A percentile compares a stretch with the other conserved stretches of the same genome.
Conservation (phyloP, 2,329 filamentous ascomycete species). For the Sporothrix humicola region DNA sequence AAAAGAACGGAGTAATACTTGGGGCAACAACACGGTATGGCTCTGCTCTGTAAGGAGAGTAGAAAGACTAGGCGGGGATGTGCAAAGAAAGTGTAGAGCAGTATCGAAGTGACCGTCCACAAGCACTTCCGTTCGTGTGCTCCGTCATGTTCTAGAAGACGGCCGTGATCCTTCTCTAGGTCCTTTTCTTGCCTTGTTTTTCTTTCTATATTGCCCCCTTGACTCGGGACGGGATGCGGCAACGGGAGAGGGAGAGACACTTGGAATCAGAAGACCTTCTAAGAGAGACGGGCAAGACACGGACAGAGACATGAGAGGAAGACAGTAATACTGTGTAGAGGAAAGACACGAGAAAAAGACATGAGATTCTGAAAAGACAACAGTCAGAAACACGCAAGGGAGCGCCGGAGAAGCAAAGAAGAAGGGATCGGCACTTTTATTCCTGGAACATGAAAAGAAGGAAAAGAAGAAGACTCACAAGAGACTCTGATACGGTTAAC, state of each 20-base stretch:
- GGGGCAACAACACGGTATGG: neutral
- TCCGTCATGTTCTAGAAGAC: slow-evolving; percentile 26
- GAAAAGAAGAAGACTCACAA: neutral
- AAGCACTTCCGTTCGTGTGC: slow-evolving; percentile 1
- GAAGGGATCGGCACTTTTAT: slow-evolving; percentile 9
- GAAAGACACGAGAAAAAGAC: neutral
- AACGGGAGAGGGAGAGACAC: slow-evolving; percentile 13
- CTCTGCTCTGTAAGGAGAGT: no score
- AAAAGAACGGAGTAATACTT: neutral
- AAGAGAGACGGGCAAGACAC: neutral
- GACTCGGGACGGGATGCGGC: slow-evolving; percentile 16
- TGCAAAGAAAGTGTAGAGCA: neutral
- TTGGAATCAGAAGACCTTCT: slow-evolving; percentile 4
- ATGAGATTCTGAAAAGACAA: neutral
- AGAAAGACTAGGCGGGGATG: neutral
- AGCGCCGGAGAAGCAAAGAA: neutral
- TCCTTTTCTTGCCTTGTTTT: neutral
- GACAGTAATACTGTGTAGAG: neutral
- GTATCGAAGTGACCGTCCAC: neutral
- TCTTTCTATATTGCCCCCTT: neutral
- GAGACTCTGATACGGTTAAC: neutral
- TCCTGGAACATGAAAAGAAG: slow-evolving; percentile 5
- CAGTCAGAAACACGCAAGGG: slow-evolving; percentile 11
- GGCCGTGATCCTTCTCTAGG: neutral
- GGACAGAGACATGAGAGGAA: neutral